Conservation (phyloP, 495 filamentous ascomycete species). For the Lasiosphaeria hispida region DNA sequence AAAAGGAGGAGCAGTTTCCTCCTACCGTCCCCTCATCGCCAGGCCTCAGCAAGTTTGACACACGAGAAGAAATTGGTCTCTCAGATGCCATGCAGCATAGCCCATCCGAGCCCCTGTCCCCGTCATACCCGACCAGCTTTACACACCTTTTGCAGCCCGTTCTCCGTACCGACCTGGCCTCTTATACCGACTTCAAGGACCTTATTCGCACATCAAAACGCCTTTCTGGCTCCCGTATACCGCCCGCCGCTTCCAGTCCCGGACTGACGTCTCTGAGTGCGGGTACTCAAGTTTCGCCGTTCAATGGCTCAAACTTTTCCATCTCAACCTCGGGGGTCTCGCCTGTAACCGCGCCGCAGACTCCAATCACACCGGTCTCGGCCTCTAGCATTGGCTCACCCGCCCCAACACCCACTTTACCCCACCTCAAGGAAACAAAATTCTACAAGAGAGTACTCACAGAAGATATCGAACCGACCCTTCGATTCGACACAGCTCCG, state of each 20-base stretch:
- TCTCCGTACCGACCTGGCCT: conserved; percentile 73
- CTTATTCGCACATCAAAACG: conserved; percentile 67
- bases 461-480: conserved; percentile 92
- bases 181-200: conserved; percentile 82
- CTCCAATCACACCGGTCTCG: conserved; percentile 52
- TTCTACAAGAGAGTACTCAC: conserved; percentile 86
- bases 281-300: conserved; percentile 32
- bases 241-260: conserved; percentile 12
- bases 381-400: conserved; percentile 41
- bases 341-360: conserved; percentile 45
- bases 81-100: conserved; percentile 43
- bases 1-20: conserved; percentile 66
- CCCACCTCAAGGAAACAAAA: conserved; percentile 74
- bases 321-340: conserved; percentile 38
- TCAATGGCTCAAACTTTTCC: conserved; percentile 43
- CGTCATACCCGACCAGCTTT: conserved; percentile 82
- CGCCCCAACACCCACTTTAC: conserved; percentile 27
- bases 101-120: conserved; percentile 58
- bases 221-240: conserved; percentile 36
- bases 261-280: conserved; percentile 48
- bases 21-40: conserved; percentile 66
- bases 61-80: conserved; percentile 36
- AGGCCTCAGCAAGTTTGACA: conserved; percentile 48
- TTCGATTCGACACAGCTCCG: conserved; percentile 83
- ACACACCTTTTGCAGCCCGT: conserved; percentile 77